Evolutionary conservation across 345 rosid species (phyloP), one percentile per base, ranked within the genome.

Genomic region (Gynandropsis gynandra): DNA sequence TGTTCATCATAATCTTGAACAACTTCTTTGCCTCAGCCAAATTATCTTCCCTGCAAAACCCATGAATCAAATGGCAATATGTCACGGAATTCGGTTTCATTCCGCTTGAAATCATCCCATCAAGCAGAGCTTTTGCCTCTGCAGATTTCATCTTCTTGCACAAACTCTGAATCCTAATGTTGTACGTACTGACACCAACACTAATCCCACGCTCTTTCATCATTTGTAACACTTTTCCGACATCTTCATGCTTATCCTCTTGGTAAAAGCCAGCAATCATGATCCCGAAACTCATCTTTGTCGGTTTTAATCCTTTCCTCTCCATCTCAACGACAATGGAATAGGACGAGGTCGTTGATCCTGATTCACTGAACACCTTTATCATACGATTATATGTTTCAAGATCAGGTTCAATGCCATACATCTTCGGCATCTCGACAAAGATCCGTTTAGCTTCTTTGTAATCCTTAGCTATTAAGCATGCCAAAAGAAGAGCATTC

Each of bases 291-390:
- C 65, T 77, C 0, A 66, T 57, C 1, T 69, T 40, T 4, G 69
- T 73, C 0, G 98, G 96, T 48, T 39, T 71, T 4, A 79, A 46
- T 4, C 79, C 67, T 42, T 76, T 76, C 61, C 73, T 77, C 51
- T 82, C 79, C 98, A 92, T 92, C 63, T 92, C 95, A 0, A 79
- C 77, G 54, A 92, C 33, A 13, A 80, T 45, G 1, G 96, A 87
- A 51, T 76, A 92, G 0, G 64, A 68, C 0, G 89, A 87, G 16
- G 74, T 79, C 3, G 93, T 27, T 1, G 81, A 78, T 20, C 80
- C 83, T 1, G 84, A 76, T 55, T 84, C 88, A 19, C 74, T 69
- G 7, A 87, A 79, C n/a, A 82, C 73, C 58, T 75, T 76, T 19
- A 85, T 82, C 60, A 81, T 85, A 5, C 66, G 65, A 46, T 79